Percentiles rank a stretch among this genome's conserved stretches.
Conservation (phyloP, 2,329 filamentous ascomycete genomes). For the Neobulgaria alba region DNA sequence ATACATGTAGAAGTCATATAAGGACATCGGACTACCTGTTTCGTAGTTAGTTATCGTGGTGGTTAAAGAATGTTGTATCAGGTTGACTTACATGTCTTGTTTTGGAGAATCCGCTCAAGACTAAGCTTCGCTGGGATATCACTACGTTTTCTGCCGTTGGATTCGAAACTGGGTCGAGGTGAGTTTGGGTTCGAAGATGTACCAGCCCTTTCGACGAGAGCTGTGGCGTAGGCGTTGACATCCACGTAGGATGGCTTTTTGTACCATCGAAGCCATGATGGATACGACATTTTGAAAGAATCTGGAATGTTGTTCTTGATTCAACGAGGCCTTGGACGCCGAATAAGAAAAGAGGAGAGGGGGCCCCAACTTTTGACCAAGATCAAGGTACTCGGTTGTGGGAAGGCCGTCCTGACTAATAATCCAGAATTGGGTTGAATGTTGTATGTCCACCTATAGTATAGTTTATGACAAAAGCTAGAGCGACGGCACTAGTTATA, state of each 20-base stretch:
- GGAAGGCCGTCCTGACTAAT: too few species aligned
- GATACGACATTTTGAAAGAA: conserved; percentile 4
- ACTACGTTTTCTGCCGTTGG: conserved; percentile 30
- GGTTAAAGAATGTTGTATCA: neutral
- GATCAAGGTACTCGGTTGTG: too few species aligned
- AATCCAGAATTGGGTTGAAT: too few species aligned
- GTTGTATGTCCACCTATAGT: too few species aligned
- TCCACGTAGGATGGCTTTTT: conserved; percentile 42
- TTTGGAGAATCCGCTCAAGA: conserved; percentile 38
- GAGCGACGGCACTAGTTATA: too few species aligned
- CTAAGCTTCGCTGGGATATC: conserved; percentile 34
- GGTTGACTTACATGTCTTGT: conserved; percentile 35
- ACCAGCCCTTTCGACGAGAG: conserved; percentile 24
- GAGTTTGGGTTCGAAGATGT: conserved; percentile 1
- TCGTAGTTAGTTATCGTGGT: neutral
- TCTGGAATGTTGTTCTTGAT: neutral
- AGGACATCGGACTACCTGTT: conserved; percentile 38
- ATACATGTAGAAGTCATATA: conserved; percentile 44
- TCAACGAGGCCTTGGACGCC: too few species aligned
- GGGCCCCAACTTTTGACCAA: too few species aligned
- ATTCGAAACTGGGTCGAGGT: conserved; percentile 30
- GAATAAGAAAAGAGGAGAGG: too few species aligned
- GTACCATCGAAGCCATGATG: conserved; percentile 37
- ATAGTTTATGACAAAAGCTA: too few species aligned
- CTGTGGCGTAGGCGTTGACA: conserved; percentile 36